Conservation (phyloP, 495 filamentous ascomycete genomes). For the Pseudoneurospora amorphoporcata region DNA sequence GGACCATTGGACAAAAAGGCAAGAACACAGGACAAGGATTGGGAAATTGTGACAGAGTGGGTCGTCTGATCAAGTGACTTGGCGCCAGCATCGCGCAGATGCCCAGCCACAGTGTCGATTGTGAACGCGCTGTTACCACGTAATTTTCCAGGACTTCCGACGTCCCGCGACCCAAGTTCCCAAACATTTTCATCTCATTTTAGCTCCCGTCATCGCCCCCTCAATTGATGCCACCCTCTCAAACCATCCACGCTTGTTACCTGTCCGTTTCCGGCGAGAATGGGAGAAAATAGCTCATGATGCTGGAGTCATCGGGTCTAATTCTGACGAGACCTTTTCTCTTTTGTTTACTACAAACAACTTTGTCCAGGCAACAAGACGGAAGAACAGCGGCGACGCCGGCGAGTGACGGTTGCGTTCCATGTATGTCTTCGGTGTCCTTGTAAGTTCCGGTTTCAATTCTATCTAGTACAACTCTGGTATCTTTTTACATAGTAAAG, state of each 20-base stretch:
- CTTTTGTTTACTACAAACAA: not conserved
- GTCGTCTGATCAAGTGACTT: constrained; percentile 17
- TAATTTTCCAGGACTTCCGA: not conserved
- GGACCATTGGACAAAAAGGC: not conserved
- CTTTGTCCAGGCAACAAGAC: not conserved
- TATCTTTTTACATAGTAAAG: not conserved
- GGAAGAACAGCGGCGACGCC: not conserved
- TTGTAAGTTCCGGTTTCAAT: not conserved
- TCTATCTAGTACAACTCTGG: not conserved
- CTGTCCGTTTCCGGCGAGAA: not conserved
- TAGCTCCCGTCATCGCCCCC: not conserved
- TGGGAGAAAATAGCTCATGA: not conserved
- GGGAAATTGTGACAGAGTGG: not conserved
- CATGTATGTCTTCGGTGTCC: not conserved
- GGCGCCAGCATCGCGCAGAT: constrained; percentile 21
- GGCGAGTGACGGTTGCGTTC: not conserved
- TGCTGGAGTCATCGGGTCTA: not conserved
- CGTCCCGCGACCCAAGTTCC: not conserved
- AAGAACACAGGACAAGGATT: not conserved
- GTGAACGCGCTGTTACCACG: constrained; percentile 19
- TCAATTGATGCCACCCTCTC: not conserved
- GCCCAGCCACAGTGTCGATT: constrained; percentile 12
- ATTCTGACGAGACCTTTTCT: not conserved
- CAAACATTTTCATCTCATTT: not conserved
- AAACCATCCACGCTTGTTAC: not conserved